Base-by-base conservation (phyloP, 345 rosid genomes). In the Pelargonium nanum region DNA sequence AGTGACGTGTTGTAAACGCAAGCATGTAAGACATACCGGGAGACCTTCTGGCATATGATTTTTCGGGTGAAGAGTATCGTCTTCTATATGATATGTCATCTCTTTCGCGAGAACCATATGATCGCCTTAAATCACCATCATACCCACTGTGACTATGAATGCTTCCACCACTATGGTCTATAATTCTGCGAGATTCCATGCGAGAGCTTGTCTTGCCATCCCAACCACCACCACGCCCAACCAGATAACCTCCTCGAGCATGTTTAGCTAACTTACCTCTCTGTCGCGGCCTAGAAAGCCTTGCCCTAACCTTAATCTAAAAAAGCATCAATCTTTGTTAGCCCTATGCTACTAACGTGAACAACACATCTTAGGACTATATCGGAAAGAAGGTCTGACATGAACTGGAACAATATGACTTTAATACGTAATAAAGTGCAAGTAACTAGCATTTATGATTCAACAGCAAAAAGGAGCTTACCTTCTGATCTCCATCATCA, bases 231-330 rank as follows among this genome's bases (percentile, higher is more conserved):
- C 56, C 56, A 21, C 24, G 56, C 4, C 23, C 56, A 53, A 53
- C 56, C 4, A 13, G 56, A 22, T 53, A 53, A 22, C 56, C 56
- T 53, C 56, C 56, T 53, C 56, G 56, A 53, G 56, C 56, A 53
- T 53, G 12, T 21, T 22, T 20, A 21, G 56, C 56, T 53, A 21
- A 53, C 13, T 53, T 53, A 4, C 56, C 56, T 53, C 56, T 53
- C 25, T 53, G 56, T 24, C 56, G 56, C 5, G 56, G 56, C 24
- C 56, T 53, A 53, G 56, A 53, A 8, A 53, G 22, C 56, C 56
- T 53, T 20, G 56, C 56, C 56, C 56, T 53, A 53, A 53, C 10
- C 9, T 53, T 53, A 5, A 53, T 22, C 56, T 53, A 9, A 34
- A 34, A 34, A 34, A 1, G 45, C 13, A 34, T 5, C 32, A 34